Base-by-base conservation (phyloP, 2,329 filamentous ascomycete species). In the Trichoderma lentiforme region DNA sequence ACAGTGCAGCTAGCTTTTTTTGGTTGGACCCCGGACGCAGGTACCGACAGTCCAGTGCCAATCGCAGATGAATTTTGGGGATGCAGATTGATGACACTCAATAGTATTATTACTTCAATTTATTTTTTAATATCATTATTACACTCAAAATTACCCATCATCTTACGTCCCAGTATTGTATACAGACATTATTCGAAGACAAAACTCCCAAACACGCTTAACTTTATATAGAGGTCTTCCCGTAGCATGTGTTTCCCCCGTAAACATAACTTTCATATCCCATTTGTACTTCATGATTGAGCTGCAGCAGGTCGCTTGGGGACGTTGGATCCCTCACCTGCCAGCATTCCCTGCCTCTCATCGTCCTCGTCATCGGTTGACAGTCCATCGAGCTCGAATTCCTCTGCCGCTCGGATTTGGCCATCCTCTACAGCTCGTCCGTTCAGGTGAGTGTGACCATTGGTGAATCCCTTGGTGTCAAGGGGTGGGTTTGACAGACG, bases 341-440 rank as follows among this genome's bases (percentile, higher is more conserved):
- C 47, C 67, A 82, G 80, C 76, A 83, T 83, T 21, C 79, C 76
- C 4, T 79, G 80, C 24, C 79, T 77, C 56, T 85, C 85, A 14
- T 88, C 90, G 5, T 91, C 91, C 84, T 97, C 91, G 21, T 97
- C 94, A 58, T 97, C 95, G 72, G 92, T 96, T 80, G 95, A 95
- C 51, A 99, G 83, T 0, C 93, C 95, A 73, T 96, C 94, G 1
- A 99, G 86, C 82, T 98, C 96, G 80, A 97, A 99, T 76, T 97
- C 94, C 79, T 98, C 92, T 0, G 93, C 95, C 78, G 97, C 95
- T 34, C 89, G 86, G 47, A 95, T 85, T 73, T 89, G 89, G 12
- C 85, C 84, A 28, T 89, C 88, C 57, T 87, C 86, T 1, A 82
- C 79, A 1, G 76, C 77, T 12, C 78, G 77, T 6, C 82, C 81